Conservation (phyloP, 352 stramenopile genomes). For the Albugo laibachii region DNA sequence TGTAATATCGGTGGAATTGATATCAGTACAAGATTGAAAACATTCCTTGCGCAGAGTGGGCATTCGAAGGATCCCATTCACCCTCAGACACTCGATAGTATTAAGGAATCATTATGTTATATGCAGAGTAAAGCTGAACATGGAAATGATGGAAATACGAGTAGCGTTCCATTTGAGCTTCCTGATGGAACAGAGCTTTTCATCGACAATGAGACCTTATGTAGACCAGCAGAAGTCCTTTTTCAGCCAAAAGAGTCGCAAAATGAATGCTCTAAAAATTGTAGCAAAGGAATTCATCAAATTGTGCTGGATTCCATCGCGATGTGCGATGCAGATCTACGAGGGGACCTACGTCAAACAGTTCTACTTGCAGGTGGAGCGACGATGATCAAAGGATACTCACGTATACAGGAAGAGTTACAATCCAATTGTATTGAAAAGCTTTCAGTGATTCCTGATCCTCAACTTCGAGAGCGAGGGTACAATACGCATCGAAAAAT, state of each 20-base stretch:
- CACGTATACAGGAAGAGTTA: not conserved
- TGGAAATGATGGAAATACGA: not conserved
- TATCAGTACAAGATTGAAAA: conserved; percentile 49
- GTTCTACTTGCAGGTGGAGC: conserved; percentile 71
- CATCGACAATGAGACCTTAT: conserved; percentile 56
- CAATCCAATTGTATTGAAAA: conserved; percentile 2
- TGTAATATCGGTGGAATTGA: conserved; percentile 52
- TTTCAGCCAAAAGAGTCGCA: conserved; percentile 78
- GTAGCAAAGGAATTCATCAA: conserved; percentile 68
- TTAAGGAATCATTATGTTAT: conserved; percentile 38
- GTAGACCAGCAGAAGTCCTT: conserved; percentile 47
- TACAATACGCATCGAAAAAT: conserved; percentile 77
- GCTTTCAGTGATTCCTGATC: conserved; percentile 60
- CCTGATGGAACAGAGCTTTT: conserved; percentile 74
- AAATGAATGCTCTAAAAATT: conserved; percentile 77
- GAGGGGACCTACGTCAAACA: conserved; percentile 45
- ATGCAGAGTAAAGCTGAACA: not conserved
- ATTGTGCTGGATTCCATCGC: conserved; percentile 52
- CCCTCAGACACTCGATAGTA: conserved; percentile 55
- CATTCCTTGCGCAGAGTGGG: conserved; percentile 21
- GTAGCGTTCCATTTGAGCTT: conserved; percentile 54
- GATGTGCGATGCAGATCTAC: conserved; percentile 75
- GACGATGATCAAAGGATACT: conserved; percentile 45
- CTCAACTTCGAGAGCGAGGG: conserved; percentile 45
- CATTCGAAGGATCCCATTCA: conserved; percentile 40